Evolutionary conservation across 208 protist species (phyloP).

Genomic region (Leishmania tarentolae): DNA sequence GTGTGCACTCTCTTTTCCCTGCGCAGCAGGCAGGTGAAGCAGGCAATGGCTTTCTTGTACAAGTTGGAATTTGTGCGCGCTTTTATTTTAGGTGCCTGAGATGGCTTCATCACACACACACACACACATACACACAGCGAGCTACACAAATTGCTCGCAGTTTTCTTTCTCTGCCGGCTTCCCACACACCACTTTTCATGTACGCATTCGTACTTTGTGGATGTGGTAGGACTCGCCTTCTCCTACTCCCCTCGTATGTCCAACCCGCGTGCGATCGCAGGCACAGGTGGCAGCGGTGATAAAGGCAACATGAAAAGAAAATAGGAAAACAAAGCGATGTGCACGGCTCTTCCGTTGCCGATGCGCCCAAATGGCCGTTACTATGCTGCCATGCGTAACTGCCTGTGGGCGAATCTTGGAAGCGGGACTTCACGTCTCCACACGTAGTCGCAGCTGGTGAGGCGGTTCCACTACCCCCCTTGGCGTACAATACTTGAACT

Average conservation of each 20-base stretch:
- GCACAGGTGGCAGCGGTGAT: background rate
- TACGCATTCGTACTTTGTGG: background rate
- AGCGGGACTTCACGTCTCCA: background rate
- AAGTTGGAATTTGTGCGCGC: no score
- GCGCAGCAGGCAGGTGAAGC: no score
- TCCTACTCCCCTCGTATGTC: background rate
- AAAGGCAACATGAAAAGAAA: no score
- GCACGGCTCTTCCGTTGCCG: background rate
- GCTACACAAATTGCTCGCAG: background rate
- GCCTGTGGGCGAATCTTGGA: background rate
- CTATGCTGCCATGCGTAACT: background rate
- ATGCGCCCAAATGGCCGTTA: background rate
- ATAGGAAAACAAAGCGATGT: background rate
- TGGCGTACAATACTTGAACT: background rate
- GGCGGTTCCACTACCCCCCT: background rate
- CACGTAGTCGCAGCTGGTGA: background rate
- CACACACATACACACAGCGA: background rate
- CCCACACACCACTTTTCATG: background rate
- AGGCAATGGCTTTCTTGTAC: no score
- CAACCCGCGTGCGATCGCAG: background rate
- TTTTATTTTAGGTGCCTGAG: no score
- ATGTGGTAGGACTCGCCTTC: background rate
- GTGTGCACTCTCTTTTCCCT: no score
- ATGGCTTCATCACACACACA: background rate
- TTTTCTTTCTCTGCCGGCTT: background rate